Conservation (phyloP, 129 eudicot species). For the Lonicera japonica region DNA sequence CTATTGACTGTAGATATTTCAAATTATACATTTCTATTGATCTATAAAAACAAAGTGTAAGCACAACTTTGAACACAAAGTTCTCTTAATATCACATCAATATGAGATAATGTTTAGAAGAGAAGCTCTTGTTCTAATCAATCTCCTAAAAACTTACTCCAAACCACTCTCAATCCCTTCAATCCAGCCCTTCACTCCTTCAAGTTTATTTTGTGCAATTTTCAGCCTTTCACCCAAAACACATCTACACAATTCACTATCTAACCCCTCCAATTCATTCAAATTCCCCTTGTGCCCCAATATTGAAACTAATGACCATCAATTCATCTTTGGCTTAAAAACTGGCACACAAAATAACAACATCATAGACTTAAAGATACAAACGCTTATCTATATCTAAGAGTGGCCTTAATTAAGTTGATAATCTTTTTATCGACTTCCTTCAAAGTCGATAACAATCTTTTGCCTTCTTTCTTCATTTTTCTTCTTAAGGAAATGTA, state of each 20-base stretch:
- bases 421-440: constrained; percentile 14
- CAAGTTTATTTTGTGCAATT: constrained; percentile 4
- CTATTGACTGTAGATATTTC: too few species aligned
- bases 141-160: constrained; percentile 13
- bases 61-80: neutral
- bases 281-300: neutral
- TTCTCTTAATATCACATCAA: neutral
- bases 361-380: neutral
- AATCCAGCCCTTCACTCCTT: constrained; percentile 1
- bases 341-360: neutral
- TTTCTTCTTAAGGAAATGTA: neutral
- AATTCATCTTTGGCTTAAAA: neutral
- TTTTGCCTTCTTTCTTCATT: neutral
- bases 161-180: constrained; percentile 11
- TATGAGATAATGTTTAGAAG: constrained; percentile 23
- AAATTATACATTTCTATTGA: too few species aligned
- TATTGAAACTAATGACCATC: neutral
- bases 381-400: neutral
- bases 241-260: neutral
- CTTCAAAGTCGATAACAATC: constrained; percentile 12
- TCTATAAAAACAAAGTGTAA: too few species aligned
- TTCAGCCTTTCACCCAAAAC: neutral
- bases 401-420: too few species aligned
- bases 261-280: neutral
- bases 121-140: constrained; percentile 10